These are phyloP conservation scores for Gnaphalium uliginosum DNA, from an alignment of 129 eudicot species.

Conservation along the genomic window DNA sequence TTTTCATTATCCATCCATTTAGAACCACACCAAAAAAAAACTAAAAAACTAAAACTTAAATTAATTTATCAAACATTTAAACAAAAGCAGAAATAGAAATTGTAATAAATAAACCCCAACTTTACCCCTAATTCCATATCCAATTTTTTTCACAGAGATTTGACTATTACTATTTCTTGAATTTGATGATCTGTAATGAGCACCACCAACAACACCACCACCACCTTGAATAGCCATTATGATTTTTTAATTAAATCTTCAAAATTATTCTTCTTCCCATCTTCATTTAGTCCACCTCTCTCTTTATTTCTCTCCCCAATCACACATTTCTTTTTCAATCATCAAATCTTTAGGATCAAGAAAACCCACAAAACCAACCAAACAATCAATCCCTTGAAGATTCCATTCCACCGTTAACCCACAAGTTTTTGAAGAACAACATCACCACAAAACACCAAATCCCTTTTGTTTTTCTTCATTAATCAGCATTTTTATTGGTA, in stretches of 20 bases:
- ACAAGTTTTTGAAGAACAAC: background rate
- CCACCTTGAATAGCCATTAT: conserved; percentile 22
- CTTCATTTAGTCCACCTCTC: conserved; percentile 34
- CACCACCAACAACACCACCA: conserved; percentile 8
- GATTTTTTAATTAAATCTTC: conserved; percentile 14
- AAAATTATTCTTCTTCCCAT: conserved; percentile 9
- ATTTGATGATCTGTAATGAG: conserved; percentile 23
- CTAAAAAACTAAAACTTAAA: background rate
- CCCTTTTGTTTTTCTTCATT: conserved; percentile 14
- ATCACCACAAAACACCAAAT: conserved; percentile 22
- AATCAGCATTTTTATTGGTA: conserved; percentile 4
- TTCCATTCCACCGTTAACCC: conserved; percentile 2
- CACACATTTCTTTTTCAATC: conserved; percentile 39
- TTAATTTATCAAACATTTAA: background rate
- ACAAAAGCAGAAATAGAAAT: background rate
- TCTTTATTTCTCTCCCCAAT: conserved; percentile 43
- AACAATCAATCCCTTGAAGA: conserved; percentile 23
- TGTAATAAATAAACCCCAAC: background rate
- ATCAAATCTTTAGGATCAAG: conserved; percentile 24
- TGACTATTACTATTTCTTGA: conserved; percentile 27
- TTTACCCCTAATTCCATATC: conserved; percentile 17
- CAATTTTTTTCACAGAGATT: conserved; percentile 15
- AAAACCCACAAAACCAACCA: conserved; percentile 24
- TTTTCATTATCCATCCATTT: conserved; percentile 26
- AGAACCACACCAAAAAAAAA: background rate